These are phyloP conservation scores for Pyricularia sp. DNA, from an alignment of 2,329 filamentous ascomycete genomes.

Conservation along the genomic window DNA sequence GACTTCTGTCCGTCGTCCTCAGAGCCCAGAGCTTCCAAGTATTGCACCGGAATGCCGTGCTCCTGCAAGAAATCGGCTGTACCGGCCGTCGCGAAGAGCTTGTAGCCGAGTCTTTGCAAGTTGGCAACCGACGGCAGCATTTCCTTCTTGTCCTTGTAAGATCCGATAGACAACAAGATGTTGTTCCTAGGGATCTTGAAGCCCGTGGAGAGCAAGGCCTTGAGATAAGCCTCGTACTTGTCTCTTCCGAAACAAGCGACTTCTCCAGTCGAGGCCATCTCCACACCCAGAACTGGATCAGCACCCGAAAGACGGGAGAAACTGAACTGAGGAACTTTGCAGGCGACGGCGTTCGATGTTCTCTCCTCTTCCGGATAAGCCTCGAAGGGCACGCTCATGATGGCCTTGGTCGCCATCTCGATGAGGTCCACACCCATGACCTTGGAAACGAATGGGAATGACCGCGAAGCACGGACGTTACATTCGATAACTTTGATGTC, in stretches of 20 bases:
- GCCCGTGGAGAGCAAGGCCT: conserved; percentile 88
- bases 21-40: conserved; percentile 75
- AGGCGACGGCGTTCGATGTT: conserved; percentile 75
- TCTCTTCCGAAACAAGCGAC: conserved; percentile 93
- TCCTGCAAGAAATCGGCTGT: conserved; percentile 95
- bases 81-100: conserved; percentile 90
- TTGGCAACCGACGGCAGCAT: conserved; percentile 90
- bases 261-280: conserved; percentile 98
- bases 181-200: conserved; percentile 96
- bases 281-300: conserved; percentile 91
- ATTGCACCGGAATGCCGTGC: conserved; percentile 86
- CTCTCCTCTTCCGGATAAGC: conserved; percentile 75
- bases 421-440: conserved; percentile 97
- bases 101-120: conserved; percentile 85
- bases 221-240: conserved; percentile 97
- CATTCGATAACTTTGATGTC: conserved; percentile 99
- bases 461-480: conserved; percentile 91
- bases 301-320: conserved; percentile 95
- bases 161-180: conserved; percentile 88
- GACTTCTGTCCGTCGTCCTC: conserved; percentile 79
- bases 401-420: conserved; percentile 97
- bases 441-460: conserved; percentile 97
- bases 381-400: conserved; percentile 72
- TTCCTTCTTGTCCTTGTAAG: conserved; percentile 96
- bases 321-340: conserved; percentile 98